Percentiles rank a stretch among this genome's conserved stretches.
phyloP scores from a whole-genome alignment of 139 green algal genomes.

The Spirogloea muscicola region DNA sequence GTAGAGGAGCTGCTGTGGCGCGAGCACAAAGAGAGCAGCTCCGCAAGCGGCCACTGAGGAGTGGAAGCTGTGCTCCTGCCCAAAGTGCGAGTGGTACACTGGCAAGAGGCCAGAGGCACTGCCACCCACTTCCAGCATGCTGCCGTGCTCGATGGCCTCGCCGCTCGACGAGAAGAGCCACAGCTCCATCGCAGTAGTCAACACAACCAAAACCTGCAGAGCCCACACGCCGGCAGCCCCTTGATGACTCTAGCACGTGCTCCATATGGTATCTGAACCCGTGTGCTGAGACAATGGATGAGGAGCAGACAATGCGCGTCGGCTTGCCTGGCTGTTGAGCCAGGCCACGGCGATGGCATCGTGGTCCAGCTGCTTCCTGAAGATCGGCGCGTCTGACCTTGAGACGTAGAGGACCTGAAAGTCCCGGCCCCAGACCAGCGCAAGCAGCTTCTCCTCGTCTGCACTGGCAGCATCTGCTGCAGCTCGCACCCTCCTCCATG shows the following conservation, averaged over 20 bases:
- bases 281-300: background rate
- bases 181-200: slow-evolving; percentile 6
- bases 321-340: slow-evolving; percentile 8
- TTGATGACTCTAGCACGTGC: background rate
- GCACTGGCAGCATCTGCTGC: too few species aligned
- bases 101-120: slow-evolving; percentile 4
- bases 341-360: slow-evolving; percentile 11
- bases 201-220: slow-evolving; percentile 13
- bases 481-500: slow-evolving; percentile 5
- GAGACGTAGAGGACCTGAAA: slow-evolving; percentile 6
- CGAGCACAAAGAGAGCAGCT: slow-evolving; percentile 21
- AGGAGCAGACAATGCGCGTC: background rate
- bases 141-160: slow-evolving; percentile 2
- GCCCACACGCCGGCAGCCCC: background rate
- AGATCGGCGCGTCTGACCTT: slow-evolving; percentile 3
- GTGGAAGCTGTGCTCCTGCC: slow-evolving; percentile 9
- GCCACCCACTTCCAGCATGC: slow-evolving; percentile 1
- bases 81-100: background rate
- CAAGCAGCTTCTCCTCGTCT: slow-evolving; percentile 21
- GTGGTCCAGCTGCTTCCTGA: slow-evolving; percentile 19
- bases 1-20: background rate
- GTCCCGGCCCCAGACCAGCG: slow-evolving; percentile 15
- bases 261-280: background rate
- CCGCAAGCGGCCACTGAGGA: slow-evolving; percentile 29
- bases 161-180: slow-evolving; percentile 11